Conservation (phyloP, 192 early-diverging fungal species). For the Podochytrium sp. region DNA sequence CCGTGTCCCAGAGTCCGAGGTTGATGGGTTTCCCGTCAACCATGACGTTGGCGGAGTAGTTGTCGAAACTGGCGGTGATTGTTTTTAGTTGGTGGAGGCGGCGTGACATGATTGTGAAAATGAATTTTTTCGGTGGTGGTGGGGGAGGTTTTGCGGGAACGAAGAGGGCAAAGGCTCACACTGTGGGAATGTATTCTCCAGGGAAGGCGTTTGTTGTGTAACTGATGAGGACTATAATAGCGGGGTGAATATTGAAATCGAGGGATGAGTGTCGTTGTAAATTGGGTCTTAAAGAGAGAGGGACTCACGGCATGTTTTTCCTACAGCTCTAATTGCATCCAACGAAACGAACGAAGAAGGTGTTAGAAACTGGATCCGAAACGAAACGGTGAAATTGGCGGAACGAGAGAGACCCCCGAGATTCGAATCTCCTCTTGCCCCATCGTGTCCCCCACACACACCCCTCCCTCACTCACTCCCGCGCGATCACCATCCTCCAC, state of each 20-base stretch:
- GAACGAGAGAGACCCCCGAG: neutral
- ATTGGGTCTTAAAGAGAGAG: neutral
- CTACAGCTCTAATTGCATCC: constrained; percentile 70
- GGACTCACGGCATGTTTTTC: constrained; percentile 85
- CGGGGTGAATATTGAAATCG: too few species aligned
- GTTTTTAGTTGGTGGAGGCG: neutral
- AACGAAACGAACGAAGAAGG: constrained; percentile 5
- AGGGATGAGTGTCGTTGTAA: too few species aligned
- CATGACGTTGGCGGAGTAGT: constrained; percentile 99
- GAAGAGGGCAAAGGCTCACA: constrained; percentile 70
- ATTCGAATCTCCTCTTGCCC: neutral
- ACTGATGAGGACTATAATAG: constrained; percentile 76
- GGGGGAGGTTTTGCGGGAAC: neutral
- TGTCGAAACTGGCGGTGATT: constrained; percentile 86
- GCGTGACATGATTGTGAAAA: too few species aligned
- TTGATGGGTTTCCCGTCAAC: constrained; percentile 99
- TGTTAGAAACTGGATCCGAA: neutral
- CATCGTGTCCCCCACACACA: too few species aligned
- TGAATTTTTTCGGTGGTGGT: neutral
- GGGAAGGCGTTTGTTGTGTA: constrained; percentile 99
- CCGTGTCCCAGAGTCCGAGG: constrained; percentile 97
- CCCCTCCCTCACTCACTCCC: neutral
- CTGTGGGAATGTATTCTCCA: constrained; percentile 99
- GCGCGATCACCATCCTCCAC: too few species aligned
- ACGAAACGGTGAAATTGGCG: too few species aligned